phyloP scores from a whole-genome alignment of 768 basidiomycete genomes.

The Serendipita vermifera region DNA sequence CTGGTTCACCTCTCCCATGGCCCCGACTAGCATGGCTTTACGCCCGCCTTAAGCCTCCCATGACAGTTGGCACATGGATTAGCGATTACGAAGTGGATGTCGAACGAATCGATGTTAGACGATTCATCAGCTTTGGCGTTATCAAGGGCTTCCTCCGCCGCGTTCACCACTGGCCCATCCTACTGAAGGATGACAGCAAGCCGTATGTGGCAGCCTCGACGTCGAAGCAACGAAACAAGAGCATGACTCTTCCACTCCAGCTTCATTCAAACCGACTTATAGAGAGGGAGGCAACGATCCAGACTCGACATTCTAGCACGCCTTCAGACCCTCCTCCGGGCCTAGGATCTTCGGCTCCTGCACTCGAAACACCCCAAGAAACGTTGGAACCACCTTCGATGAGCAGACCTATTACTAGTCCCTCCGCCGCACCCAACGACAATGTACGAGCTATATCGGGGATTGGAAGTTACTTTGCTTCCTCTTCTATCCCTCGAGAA shows the following conservation, averaged over 20 bases:
- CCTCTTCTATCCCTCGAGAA: too few relatives aligned
- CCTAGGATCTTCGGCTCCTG: neutral
- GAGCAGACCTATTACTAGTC: too few relatives aligned
- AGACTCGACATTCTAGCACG: neutral
- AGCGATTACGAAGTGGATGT: constrained; percentile 54
- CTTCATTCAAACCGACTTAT: constrained; percentile 10
- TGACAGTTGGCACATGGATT: constrained; percentile 82
- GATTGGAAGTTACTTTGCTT: too few relatives aligned
- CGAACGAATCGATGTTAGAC: constrained; percentile 73
- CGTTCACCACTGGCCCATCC: constrained; percentile 85
- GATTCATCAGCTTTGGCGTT: constrained; percentile 95
- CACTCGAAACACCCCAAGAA: constrained; percentile 14
- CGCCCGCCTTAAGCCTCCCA: constrained; percentile 70
- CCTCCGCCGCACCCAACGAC: too few relatives aligned
- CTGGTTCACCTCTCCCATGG: constrained; percentile 60
- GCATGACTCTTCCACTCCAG: constrained; percentile 29
- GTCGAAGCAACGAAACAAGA: constrained; percentile 15
- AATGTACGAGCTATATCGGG: too few relatives aligned
- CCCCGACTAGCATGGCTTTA: constrained; percentile 77
- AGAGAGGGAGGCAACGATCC: neutral
- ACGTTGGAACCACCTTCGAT: too few relatives aligned
- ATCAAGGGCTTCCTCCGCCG: constrained; percentile 96
- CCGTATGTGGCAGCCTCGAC: too few relatives aligned
- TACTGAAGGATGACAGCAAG: constrained; percentile 22
- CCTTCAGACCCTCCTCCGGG: neutral